Base-by-base conservation (phyloP, 192 early-diverging fungal genomes). In the Powellomyces hirtus region DNA sequence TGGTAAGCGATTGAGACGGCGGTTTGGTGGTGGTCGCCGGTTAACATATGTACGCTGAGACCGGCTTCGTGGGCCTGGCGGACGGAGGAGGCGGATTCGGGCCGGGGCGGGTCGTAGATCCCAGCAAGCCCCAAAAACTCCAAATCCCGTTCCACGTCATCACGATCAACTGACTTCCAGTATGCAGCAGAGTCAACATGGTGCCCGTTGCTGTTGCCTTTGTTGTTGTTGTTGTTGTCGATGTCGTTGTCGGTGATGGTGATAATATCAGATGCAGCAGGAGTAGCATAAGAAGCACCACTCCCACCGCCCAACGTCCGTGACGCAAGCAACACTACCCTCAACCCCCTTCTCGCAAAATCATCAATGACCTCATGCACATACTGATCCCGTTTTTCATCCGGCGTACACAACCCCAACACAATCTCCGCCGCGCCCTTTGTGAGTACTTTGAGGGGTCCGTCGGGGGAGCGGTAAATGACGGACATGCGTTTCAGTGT, bases 21-120 rank as follows among this genome's bases (percentile, higher is more conserved):
- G 0, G 93, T 97, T 24, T 83, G 64, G 24, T 80, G 73, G 66
- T 86, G 89, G 59, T 94, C 92, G 58, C 92, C 93, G 29, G 92
- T 94, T 49, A 91, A 91, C 94, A 96, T 96, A 83, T 94, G 93
- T 78, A 96, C 91, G n/a, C n/a, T 6, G 14, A 97, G 89, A 61
- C 94, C 95, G 75, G 93, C 86, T n/a, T 79, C 75, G 65, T 89
- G 80, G 77, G 93, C 95, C 51, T 90, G 89, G 26, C 75, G 69
- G 62, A 97, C 94, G n/a, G 95, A 96, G 64, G 87, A 78, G 33
- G 80, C 91, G 11, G 93, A 95, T 76, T 95, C 93, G 26, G 89
- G 88, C 34, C 91, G 88, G 51, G 92, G 92, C 49, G 91, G 92
- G 70, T 94, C 92, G 45, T 92, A 79, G 62, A 94, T 75, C 30